These are phyloP conservation scores for Fraxinus cuspidata DNA, from an alignment of 257 asterid species.

Conservation along the genomic window DNA sequence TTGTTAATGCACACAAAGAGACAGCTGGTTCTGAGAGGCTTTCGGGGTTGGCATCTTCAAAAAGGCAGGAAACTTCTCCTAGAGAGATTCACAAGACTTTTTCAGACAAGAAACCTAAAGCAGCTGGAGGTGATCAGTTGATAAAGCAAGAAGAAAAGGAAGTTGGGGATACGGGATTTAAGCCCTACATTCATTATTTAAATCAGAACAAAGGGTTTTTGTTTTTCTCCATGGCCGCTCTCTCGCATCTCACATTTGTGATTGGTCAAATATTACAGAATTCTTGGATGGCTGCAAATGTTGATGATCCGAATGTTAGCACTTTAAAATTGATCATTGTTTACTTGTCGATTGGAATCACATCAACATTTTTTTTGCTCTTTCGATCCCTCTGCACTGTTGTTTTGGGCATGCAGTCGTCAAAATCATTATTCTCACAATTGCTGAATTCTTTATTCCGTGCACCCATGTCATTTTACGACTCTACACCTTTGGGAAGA, in stretches of 20 bases:
- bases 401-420: conserved; percentile 40
- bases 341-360: conserved; percentile 40
- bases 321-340: conserved; percentile 31
- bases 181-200: conserved; percentile 49
- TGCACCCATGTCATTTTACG: conserved; percentile 54
- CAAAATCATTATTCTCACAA: conserved; percentile 38
- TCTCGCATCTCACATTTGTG: conserved; percentile 39
- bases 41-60: conserved; percentile 25
- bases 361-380: conserved; percentile 35
- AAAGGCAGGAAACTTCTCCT: conserved; percentile 29
- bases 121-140: conserved; percentile 39
- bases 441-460: conserved; percentile 44
- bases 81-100: conserved; percentile 43
- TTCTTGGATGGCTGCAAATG: conserved; percentile 47
- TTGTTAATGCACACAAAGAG: conserved; percentile 71
- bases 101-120: conserved; percentile 37
- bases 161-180: conserved; percentile 41
- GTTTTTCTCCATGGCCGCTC: conserved; percentile 32
- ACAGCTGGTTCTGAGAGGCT: conserved; percentile 55
- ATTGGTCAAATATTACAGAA: conserved; percentile 49
- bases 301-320: conserved; percentile 34
- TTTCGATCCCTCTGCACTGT: conserved; percentile 36
- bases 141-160: conserved; percentile 53
- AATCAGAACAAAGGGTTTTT: conserved; percentile 43
- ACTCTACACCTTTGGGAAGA: conserved; percentile 60